A percentile compares a stretch with the other conserved stretches of the same genome.
Conservation (phyloP, 2,329 filamentous ascomycete species). For the Lachnellula hyalina region DNA sequence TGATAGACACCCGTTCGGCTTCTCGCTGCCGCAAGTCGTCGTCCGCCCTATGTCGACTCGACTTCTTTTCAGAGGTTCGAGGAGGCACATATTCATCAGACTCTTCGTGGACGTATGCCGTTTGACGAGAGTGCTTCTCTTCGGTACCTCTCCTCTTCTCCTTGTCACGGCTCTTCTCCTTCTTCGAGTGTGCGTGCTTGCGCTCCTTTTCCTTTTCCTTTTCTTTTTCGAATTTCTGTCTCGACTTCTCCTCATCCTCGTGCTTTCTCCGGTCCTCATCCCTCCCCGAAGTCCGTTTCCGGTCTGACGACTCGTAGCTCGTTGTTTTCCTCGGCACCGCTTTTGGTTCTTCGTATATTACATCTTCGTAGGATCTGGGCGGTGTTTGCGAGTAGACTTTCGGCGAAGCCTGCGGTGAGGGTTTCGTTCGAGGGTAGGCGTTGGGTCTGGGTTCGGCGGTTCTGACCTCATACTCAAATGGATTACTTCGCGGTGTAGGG, state of each 20-base stretch:
- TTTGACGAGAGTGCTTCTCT: constrained; percentile 24
- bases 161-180: constrained; percentile 33
- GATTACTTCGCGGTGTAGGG: constrained; percentile 40
- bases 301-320: constrained; percentile 38
- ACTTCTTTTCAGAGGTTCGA: constrained; percentile 21
- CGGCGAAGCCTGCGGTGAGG: constrained; percentile 31
- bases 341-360: constrained; percentile 42
- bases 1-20: constrained; percentile 10
- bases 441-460: constrained; percentile 46
- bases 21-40: constrained; percentile 21
- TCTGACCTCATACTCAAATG: constrained; percentile 41
- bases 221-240: constrained; percentile 16
- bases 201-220: constrained; percentile 23
- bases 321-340: constrained; percentile 40
- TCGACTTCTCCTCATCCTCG: constrained; percentile 29
- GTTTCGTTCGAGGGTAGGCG: constrained; percentile 35
- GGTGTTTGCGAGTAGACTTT: constrained; percentile 28
- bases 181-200: constrained; percentile 25
- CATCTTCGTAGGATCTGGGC: constrained; percentile 43
- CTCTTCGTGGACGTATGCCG: constrained; percentile 26
- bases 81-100: constrained; percentile 19
- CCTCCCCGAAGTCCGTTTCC: constrained; percentile 25
- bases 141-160: constrained; percentile 34
- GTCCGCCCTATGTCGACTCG: constrained; percentile 17
- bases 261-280: constrained; percentile 33